Conservation (phyloP, 2,329 filamentous ascomycete genomes). For the Aspergillus novofumigatus region DNA sequence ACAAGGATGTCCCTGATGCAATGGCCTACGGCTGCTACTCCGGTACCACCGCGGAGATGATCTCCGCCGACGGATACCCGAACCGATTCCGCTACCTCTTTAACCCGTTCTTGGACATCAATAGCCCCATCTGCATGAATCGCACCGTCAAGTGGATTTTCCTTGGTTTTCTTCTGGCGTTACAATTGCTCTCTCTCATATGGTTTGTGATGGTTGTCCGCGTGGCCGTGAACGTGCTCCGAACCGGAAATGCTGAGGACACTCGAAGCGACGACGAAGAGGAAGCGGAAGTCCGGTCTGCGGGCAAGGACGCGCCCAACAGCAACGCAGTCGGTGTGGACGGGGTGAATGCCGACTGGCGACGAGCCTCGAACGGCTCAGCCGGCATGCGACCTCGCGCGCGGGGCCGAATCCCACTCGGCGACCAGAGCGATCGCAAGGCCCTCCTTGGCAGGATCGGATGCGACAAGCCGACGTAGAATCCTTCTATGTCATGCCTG, state of each 20-base stretch:
- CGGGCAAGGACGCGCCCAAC: conserved; percentile 21
- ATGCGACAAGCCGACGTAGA: conserved; percentile 63
- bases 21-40: conserved; percentile 70
- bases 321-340: conserved; percentile 21
- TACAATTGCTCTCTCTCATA: conserved; percentile 75
- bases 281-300: conserved; percentile 47
- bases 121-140: conserved; percentile 77
- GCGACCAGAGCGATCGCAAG: conserved; percentile 51
- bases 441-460: conserved; percentile 77
- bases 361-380: conserved; percentile 30
- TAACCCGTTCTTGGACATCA: conserved; percentile 67
- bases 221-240: conserved; percentile 75
- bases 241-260: conserved; percentile 74
- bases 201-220: conserved; percentile 90
- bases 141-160: conserved; percentile 71
- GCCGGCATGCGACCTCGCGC: conserved; percentile 30
- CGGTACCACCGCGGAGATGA: conserved; percentile 40
- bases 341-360: conserved; percentile 28
- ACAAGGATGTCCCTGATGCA: conserved; percentile 57
- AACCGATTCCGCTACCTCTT: conserved; percentile 59
- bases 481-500: not conserved
- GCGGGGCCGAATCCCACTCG: conserved; percentile 36
- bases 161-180: conserved; percentile 67
- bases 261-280: conserved; percentile 81
- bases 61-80: conserved; percentile 30